These are phyloP conservation scores for Porcisia deanei DNA, from an alignment of 208 protist species.

Conservation along the genomic window DNA sequence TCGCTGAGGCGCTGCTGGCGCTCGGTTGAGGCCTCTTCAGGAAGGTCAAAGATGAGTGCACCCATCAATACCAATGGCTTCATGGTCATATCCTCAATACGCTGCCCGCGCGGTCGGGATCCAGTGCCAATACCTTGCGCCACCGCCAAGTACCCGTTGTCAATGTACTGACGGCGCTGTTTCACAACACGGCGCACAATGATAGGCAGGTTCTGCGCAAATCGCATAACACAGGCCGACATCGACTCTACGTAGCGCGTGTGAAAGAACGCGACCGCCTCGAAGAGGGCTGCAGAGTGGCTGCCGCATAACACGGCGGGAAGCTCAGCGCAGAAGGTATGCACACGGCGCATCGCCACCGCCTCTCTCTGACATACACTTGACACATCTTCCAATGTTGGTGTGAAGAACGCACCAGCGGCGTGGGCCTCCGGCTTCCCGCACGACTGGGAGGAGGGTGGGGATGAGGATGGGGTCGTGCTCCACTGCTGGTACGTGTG, in stretches of 20 bases:
- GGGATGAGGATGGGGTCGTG: neutral
- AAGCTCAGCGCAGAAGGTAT: slow-evolving; percentile 66
- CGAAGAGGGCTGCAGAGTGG: slow-evolving; percentile 68
- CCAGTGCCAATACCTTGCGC: slow-evolving; percentile 75
- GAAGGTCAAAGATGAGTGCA: slow-evolving; percentile 69
- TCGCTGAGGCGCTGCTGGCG: slow-evolving; percentile 2
- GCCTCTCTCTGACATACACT: slow-evolving; percentile 70
- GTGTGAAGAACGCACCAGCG: slow-evolving; percentile 38
- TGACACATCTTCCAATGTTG: slow-evolving; percentile 78
- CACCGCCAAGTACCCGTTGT: slow-evolving; percentile 32
- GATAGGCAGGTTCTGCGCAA: slow-evolving; percentile 80
- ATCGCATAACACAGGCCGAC: slow-evolving; percentile 72
- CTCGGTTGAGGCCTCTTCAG: slow-evolving; percentile 9
- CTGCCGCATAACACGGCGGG: slow-evolving; percentile 72
- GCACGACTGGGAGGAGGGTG: neutral
- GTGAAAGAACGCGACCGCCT: slow-evolving; percentile 85
- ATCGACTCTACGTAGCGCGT: slow-evolving; percentile 64
- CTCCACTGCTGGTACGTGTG: slow-evolving; percentile 27
- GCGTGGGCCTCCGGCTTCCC: neutral
- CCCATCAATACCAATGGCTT: slow-evolving; percentile 87
- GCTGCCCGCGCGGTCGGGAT: slow-evolving; percentile 46
- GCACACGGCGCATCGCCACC: slow-evolving; percentile 62
- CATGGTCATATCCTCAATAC: slow-evolving; percentile 89
- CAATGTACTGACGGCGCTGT: slow-evolving; percentile 50
- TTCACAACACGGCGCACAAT: slow-evolving; percentile 83